Base-by-base conservation (phyloP, 2,329 filamentous ascomycete genomes). In the Fusarium multiceps region DNA sequence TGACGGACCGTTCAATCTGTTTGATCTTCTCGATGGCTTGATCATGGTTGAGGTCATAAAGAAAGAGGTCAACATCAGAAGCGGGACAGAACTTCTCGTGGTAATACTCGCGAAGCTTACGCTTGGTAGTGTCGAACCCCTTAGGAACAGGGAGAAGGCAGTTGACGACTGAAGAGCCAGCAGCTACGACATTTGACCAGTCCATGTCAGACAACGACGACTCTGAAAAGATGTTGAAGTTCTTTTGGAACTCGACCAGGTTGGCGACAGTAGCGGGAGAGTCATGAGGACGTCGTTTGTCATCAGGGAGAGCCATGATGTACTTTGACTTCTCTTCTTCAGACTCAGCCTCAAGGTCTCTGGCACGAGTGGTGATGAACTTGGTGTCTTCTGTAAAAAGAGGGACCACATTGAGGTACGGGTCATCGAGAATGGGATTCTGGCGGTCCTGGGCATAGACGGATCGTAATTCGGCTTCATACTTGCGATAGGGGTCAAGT, bases 31-130 rank as follows among this genome's bases (percentile, higher is more conserved):
- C 89, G 20, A 94, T 83, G 1, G 92, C 93, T 76, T 94, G 83
- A 49, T 93, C 88, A 73, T 96, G 92, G 11, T 85, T 90, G 66
- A 97, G 84, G 0, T 90, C 93, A 74, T 96, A 95, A 30, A 97
- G 81, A 77, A 97, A 97, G 4, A 97, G 84, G 77, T 97, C 93
- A 12, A 97, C 92, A 78, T 97, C 93, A 6, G 92, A 95, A 2
- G 93, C 93, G 1, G 93, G 93, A 13, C 92, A 92, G 68, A 95
- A 87, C 65, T 89, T 88, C 74, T 94, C 89, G 74, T 97, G 93
- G 71, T 95, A 97, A 78, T 93, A 97, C 80, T 90, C 83, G 76
- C 90, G 83, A 71, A 90, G 80, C 64, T 84, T 83, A 55, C 87
- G 85, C 82, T 92, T 92, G 47, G 88, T 90, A 32, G 82, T 80